Conservation (phyloP, 768 basidiomycete species). For the Rhizopogon vinicolor region DNA sequence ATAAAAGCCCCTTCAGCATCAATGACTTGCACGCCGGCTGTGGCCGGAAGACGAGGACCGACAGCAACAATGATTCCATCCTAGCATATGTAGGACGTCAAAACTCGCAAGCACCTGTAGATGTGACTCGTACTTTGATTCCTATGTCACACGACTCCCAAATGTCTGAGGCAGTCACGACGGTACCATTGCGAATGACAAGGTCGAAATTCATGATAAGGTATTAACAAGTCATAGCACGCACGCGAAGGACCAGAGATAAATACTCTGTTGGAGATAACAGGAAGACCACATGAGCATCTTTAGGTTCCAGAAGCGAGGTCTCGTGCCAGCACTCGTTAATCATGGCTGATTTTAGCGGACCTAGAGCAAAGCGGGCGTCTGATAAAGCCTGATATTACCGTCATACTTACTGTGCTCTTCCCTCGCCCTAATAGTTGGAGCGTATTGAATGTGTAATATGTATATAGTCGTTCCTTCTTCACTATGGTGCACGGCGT, state of each 20-base stretch:
- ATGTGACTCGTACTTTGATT: constrained; percentile 11
- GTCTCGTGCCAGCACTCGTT: not conserved
- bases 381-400: not conserved
- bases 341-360: not conserved
- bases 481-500: no score
- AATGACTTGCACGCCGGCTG: constrained; percentile 21
- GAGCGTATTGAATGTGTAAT: no score
- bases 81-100: not conserved
- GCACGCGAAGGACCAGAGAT: not conserved
- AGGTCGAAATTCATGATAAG: constrained; percentile 10
- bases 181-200: constrained; percentile 10
- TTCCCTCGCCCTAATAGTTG: no score
- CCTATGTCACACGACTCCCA: constrained; percentile 23
- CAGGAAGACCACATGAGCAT: not conserved
- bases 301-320: not conserved
- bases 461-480: no score
- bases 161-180: constrained; percentile 13
- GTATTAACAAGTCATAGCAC: not conserved
- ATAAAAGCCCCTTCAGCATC: constrained; percentile 32
- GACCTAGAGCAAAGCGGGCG: not conserved
- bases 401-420: no score
- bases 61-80: constrained; percentile 27
- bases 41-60: constrained; percentile 9
- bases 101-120: not conserved
- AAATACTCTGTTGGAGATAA: constrained; percentile 1